Base-by-base conservation (phyloP, 2,329 filamentous ascomycete species). In the Apiospora rasikravindrae region DNA sequence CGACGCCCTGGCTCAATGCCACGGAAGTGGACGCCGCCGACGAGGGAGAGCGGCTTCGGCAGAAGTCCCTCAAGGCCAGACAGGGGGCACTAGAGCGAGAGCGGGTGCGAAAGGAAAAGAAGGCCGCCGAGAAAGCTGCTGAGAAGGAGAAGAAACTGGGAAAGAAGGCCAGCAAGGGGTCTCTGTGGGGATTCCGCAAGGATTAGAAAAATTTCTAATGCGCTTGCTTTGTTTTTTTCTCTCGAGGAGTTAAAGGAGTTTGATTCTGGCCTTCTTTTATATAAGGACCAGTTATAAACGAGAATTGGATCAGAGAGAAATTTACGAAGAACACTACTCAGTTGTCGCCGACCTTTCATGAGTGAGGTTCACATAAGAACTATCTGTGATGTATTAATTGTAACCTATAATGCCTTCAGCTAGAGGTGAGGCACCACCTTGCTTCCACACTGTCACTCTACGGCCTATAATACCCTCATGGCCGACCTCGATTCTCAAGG, bases 351-450 rank as follows among this genome's bases (percentile, higher is more conserved):
- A 33, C 8, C 26, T 19, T 33, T 57, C 26, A 57, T 6, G 26
- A 19, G 51, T 57, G 26, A 33, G 3, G 24, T 57, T 57, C 6
- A 33, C 19, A 13, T 57, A 5, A 57, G 13, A 22, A 8, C 24
- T 10, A 11, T 37, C 5, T n/a, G 16, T 13, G 42, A 5, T 22
- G 6, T 29, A 45, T 45, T 61, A 82, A 53, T 87, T 87, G 76
- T 86, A 86, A 0, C 86, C 86, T 5, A 87, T 84, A n/a, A 87
- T 85, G 0, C 86, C 86, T 73, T 87, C 85, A 0, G 86, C 85
- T 4, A 86, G 73, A 0, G 85, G 79, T 6, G 75, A 74, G 6
- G 29, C 26, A 24, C 67, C 74, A 24, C 76, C 37, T 76, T 76
- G 42, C 53, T 73, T 14, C 81, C 81, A 74, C 70, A 88, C 70